A percentile compares a stretch with the other conserved stretches of the same genome.
Evolutionary conservation across 2,329 filamentous ascomycete genomes (phyloP).

Genomic region (Diaporthe citri): DNA sequence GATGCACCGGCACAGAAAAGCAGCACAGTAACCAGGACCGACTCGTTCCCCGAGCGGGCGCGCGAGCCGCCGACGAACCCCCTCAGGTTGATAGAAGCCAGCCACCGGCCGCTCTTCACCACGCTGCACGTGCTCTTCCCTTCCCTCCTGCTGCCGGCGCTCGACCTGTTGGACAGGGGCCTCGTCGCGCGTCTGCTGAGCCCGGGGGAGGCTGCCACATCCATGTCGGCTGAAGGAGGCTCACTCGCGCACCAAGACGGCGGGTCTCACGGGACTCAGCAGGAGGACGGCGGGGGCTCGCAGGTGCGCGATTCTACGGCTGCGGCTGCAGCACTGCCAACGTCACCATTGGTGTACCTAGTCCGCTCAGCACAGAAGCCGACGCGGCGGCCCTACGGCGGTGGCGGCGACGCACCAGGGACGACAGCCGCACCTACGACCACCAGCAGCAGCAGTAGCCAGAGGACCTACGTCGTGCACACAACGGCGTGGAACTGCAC

Average conservation of each 20-base stretch:
- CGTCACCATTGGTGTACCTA: slow-evolving; percentile 63
- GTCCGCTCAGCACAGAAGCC: slow-evolving; percentile 70
- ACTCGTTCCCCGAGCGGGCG: not conserved
- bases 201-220: not conserved
- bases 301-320: not conserved
- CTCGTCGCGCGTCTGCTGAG: slow-evolving; percentile 72
- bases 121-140: slow-evolving; percentile 90
- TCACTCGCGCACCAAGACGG: not conserved
- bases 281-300: not conserved
- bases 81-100: slow-evolving; percentile 51
- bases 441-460: slow-evolving; percentile 40
- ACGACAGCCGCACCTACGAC: slow-evolving; percentile 31
- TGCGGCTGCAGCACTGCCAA: not conserved
- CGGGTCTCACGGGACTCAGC: not conserved
- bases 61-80: slow-evolving; percentile 47
- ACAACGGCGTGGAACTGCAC: slow-evolving; percentile 87
- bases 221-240: not conserved
- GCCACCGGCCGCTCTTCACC: slow-evolving; percentile 71
- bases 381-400: slow-evolving; percentile 48
- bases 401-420: slow-evolving; percentile 6
- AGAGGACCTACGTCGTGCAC: slow-evolving; percentile 75
- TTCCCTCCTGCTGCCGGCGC: slow-evolving; percentile 81
- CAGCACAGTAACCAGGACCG: not conserved
- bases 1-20: not conserved
- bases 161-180: slow-evolving; percentile 87